These are phyloP conservation scores for Cutaneotrichosporon cyanovorans DNA, from an alignment of 1,284 basidiomycete species.

Conservation along the genomic window DNA sequence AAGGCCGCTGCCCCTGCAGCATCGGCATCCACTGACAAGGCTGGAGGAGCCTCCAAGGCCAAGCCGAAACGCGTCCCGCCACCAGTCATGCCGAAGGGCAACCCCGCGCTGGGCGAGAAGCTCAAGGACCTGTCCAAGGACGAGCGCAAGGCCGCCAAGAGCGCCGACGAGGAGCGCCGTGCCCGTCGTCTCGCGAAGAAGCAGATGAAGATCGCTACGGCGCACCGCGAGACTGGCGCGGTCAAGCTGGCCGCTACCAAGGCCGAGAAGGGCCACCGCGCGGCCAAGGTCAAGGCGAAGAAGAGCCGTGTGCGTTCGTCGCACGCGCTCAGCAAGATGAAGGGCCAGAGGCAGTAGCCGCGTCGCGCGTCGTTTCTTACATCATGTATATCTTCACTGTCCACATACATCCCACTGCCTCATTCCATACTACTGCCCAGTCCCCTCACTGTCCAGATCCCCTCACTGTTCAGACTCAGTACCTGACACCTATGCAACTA, in stretches of 20 bases:
- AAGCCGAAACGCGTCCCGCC: conserved; percentile 1
- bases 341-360: conserved; percentile 34
- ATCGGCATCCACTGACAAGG: conserved; percentile 5
- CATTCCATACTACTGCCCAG: background rate
- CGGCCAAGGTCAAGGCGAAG: conserved; percentile 39
- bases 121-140: conserved; percentile 72
- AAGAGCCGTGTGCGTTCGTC: conserved; percentile 40
- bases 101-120: conserved; percentile 68
- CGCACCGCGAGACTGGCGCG: conserved; percentile 54
- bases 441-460: background rate
- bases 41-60: conserved; percentile 1
- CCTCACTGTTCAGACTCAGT: too few relatives aligned
- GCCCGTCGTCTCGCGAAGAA: conserved; percentile 83
- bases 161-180: conserved; percentile 65
- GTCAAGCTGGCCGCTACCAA: conserved; percentile 32
- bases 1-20: conserved; percentile 20
- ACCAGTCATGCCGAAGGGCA: conserved; percentile 58
- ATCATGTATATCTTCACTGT: background rate
- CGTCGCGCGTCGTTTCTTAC: background rate
- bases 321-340: conserved; percentile 42
- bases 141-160: conserved; percentile 73
- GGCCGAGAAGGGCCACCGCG: conserved; percentile 23
- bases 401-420: background rate
- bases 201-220: conserved; percentile 48
- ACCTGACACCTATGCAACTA: too few relatives aligned